phyloP scores from a whole-genome alignment of 1,139 yeast genomes.

The Blastobotrys apis region DNA sequence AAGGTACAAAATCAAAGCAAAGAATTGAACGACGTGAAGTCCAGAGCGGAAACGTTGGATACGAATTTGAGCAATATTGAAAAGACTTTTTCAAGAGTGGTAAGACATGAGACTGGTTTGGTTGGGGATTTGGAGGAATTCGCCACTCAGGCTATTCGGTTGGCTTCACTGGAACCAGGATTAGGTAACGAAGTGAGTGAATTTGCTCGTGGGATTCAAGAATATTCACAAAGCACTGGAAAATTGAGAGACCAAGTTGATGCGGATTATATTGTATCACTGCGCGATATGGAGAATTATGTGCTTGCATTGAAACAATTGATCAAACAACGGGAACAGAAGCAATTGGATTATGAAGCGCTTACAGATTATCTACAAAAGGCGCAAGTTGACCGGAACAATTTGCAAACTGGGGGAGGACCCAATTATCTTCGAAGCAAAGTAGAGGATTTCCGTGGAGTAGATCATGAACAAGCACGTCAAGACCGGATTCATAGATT shows the following conservation, averaged over 20 bases:
- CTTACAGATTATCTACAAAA: slow-evolving; percentile 71
- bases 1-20: slow-evolving; percentile 69
- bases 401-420: slow-evolving; percentile 51
- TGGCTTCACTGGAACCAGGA: slow-evolving; percentile 52
- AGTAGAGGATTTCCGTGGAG: slow-evolving; percentile 57
- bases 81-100: slow-evolving; percentile 66
- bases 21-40: slow-evolving; percentile 80
- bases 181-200: slow-evolving; percentile 49
- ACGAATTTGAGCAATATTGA: slow-evolving; percentile 79
- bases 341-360: slow-evolving; percentile 85
- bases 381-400: slow-evolving; percentile 62
- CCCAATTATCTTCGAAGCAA: slow-evolving; percentile 51
- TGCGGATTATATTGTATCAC: slow-evolving; percentile 72
- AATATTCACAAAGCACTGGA: slow-evolving; percentile 44
- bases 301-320: slow-evolving; percentile 69
- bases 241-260: slow-evolving; percentile 63
- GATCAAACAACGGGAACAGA: slow-evolving; percentile 82
- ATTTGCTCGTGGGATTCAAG: slow-evolving; percentile 52
- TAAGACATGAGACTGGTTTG: slow-evolving; percentile 68
- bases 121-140: slow-evolving; percentile 70
- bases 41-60: slow-evolving; percentile 74
- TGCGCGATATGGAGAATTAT: slow-evolving; percentile 85
- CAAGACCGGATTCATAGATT: slow-evolving; percentile 49
- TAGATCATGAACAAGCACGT: slow-evolving; percentile 53
- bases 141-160: slow-evolving; percentile 61